Conservation (phyloP, 176 grass and related monocot genomes). For the Oryza nivara region DNA sequence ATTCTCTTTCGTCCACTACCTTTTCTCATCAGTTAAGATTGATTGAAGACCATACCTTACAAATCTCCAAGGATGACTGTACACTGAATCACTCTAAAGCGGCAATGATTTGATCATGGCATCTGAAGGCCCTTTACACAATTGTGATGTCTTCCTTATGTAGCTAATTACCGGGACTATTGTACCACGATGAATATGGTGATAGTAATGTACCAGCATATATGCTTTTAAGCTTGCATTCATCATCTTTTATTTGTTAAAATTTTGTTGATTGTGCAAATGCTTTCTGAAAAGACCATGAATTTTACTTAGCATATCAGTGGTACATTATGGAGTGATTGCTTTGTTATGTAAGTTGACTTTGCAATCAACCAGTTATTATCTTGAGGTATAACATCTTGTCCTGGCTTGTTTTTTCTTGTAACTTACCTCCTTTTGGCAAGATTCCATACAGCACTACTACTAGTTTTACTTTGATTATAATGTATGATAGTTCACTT, state of each 20-base stretch:
- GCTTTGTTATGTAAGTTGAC: not conserved
- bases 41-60: constrained; percentile 55
- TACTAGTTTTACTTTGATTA: not conserved
- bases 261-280: constrained; percentile 16
- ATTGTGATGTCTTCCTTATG: constrained; percentile 36
- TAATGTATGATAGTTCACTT: not conserved
- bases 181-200: constrained; percentile 38
- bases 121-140: constrained; percentile 21
- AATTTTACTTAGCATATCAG: constrained; percentile 17
- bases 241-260: constrained; percentile 11
- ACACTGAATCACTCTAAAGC: constrained; percentile 10
- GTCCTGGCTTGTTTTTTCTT: not conserved
- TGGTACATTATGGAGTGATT: constrained; percentile 15
- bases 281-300: not conserved
- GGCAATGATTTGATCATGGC: constrained; percentile 34
- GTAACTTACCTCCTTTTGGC: not conserved
- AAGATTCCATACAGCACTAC: not conserved
- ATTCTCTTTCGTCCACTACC: constrained; percentile 83
- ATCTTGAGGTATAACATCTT: not conserved
- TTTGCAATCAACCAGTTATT: not conserved
- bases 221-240: constrained; percentile 31
- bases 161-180: constrained; percentile 47
- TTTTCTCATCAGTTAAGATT: constrained; percentile 91
- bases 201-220: constrained; percentile 41
- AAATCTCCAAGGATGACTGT: constrained; percentile 25